Evolutionary conservation across 1,139 yeast genomes (phyloP), one percentile per base, ranked within the genome.

Genomic region (Sugiyamaella neomexicana): DNA sequence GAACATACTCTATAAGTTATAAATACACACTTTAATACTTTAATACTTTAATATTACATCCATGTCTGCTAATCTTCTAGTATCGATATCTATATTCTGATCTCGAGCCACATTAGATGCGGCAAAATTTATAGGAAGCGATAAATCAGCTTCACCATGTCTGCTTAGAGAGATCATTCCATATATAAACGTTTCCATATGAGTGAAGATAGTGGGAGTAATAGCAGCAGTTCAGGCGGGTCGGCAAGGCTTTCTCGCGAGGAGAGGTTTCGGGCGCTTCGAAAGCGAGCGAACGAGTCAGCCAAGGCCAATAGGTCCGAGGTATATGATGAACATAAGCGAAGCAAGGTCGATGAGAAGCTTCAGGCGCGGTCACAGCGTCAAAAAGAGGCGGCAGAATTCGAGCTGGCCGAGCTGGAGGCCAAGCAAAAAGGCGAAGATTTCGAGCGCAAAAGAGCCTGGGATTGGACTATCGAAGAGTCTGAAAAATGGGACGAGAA

Each of bases 381-480:
- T 15, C 69, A 68, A 44, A 70, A 70, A 52, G 69, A 64, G 29
- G 64, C 65, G 32, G 77, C 75, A 1, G 68, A 68, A 46, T 63
- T 71, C n/a, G 80, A 77, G 58, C 70, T 77, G 6, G 73, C 72
- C 2, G 68, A 69, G 56, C 55, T 68, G 8, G 79, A 76, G 34
- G 69, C 73, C 0, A 68, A 67, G 23, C 74, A 72, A 13, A 68
- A 62, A 2, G 79, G 77, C 0, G 74, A 72, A 25, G 76, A 75
- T 48, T 71, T 67, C 56, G 77, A 76, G 23, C 67, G 81, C 15
- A 62, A 71, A 46, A 72, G 78, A 50, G 79, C 80, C 4, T 72
- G 86, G 75, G 80, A 79, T 50, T 88, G 86, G 73, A 79, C 89
- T 0, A 78, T 86, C 1, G 84, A 81, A 55, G 88, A 89, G 53